Evolutionary conservation across 768 basidiomycete genomes (phyloP), one percentile per base, ranked within the genome.

Genomic region (Boletus insuetus): DNA sequence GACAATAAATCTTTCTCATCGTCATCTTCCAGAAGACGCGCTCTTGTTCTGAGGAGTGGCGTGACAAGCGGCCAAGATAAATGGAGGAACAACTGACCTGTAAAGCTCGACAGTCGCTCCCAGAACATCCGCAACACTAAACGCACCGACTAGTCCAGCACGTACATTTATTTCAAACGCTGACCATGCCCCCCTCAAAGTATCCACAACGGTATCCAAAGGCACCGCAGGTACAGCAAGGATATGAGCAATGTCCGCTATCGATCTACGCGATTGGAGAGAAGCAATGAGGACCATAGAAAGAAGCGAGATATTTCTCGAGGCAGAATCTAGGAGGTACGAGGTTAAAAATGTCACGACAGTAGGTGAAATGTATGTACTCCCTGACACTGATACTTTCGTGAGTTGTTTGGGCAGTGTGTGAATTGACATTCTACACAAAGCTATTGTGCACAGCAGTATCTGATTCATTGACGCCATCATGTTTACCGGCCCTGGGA

Each of bases 191-290:
- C 77, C 76, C 58, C 69, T 76, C 37, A 91, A 59, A 11, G 78
- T 73, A 37, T 79, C 75, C 40, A 75, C 70, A 9, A 81, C 71
- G n/a, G 77, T 74, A 16, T 75, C 63, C 32, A 77, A 58, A 0
- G 80, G 60, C 6, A 75, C 67, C 3, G 76, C 66, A 17, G 77
- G 72, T 29, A 69, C 65, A 8, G 82, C 74, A 32, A 91, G 73
- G 24, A 75, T 59, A 63, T 86, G 85, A 20, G 79, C 74, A 35
- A 90, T 69, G 63, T 91, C 89, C 11, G 80, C 72, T 31, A 83
- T 73, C n/a, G 81, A 77, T 53, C 69, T 74, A 44, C 79, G 76
- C 3, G 80, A 76, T 29, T 80, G 74, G 44, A 88, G 74, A 13
- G 85, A 79, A 16, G 65, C 61, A 4, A 70, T 60, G 26, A 78